Conservation (phyloP, 805 yeast species). For the Saccharomyces paradoxus region DNA sequence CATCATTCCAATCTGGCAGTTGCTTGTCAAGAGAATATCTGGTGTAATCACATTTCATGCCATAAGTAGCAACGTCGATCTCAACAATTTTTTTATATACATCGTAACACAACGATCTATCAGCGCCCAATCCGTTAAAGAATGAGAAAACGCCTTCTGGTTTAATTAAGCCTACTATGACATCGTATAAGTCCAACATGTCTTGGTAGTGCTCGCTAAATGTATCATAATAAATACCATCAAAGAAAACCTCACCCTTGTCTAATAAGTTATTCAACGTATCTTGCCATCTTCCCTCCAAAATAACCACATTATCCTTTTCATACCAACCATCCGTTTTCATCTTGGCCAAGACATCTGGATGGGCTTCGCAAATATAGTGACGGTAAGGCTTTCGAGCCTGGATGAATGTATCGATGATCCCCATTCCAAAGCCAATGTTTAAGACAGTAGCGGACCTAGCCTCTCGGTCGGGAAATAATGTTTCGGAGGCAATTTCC, state of each 20-base stretch:
- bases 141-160: constrained; percentile 82
- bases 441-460: constrained; percentile 51
- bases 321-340: constrained; percentile 75
- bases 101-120: constrained; percentile 64
- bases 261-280: constrained; percentile 57
- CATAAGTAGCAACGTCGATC: constrained; percentile 71
- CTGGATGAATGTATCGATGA: constrained; percentile 75
- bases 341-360: constrained; percentile 71
- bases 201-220: constrained; percentile 87
- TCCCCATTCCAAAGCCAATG: constrained; percentile 96
- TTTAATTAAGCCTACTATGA: constrained; percentile 70
- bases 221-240: constrained; percentile 91
- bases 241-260: constrained; percentile 57
- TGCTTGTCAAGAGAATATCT: constrained; percentile 16
- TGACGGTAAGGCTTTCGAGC: constrained; percentile 40
- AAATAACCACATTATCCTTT: constrained; percentile 57
- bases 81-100: constrained; percentile 80
- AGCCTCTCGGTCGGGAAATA: constrained; percentile 39
- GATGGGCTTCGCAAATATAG: constrained; percentile 91
- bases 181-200: constrained; percentile 78
- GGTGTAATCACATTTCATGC: constrained; percentile 54
- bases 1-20: constrained; percentile 28
- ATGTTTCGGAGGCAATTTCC: constrained; percentile 68
- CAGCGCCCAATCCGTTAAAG: constrained; percentile 87
- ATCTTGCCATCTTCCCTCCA: constrained; percentile 93